Percentiles rank a stretch among this genome's conserved stretches.
These are phyloP conservation scores for Dactylellina drechsleri DNA, from an alignment of 2,329 filamentous ascomycete genomes.

Conservation along the genomic window DNA sequence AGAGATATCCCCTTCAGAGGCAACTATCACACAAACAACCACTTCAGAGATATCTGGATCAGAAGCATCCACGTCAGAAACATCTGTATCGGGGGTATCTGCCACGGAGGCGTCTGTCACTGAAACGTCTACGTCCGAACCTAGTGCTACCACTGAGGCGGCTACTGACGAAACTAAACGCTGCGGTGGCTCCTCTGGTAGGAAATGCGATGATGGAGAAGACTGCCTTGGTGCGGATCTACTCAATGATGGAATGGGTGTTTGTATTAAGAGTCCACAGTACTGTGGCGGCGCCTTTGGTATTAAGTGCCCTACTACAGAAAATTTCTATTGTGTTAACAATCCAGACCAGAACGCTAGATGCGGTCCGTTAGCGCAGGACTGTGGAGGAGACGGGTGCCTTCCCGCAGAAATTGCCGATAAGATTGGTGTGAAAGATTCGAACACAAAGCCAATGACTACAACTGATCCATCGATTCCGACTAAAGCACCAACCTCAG, in stretches of 20 bases:
- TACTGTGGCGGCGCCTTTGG: conserved; percentile 4
- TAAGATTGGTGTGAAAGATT: too few species aligned
- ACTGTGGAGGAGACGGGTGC: conserved; percentile 2
- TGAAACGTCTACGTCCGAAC: too few species aligned
- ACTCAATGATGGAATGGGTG: conserved; percentile 2
- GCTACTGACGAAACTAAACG: conserved; percentile 2
- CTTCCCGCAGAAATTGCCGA: conserved; percentile 4
- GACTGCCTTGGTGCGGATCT: conserved; percentile 2
- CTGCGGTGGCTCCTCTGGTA: conserved; percentile 3
- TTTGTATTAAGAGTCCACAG: background rate
- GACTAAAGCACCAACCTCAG: too few species aligned
- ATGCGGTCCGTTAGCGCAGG: background rate
- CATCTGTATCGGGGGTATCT: too few species aligned
- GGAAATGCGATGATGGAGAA: conserved; percentile 5
- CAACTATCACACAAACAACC: too few species aligned
- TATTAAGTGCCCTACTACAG: conserved; percentile 3
- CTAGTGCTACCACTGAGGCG: too few species aligned
- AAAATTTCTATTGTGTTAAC: background rate
- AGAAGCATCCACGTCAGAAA: too few species aligned
- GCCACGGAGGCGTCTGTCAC: too few species aligned
- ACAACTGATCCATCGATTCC: too few species aligned
- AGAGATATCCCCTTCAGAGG: too few species aligned
- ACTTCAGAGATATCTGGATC: too few species aligned
- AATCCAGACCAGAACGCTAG: conserved; percentile 3
- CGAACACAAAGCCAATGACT: too few species aligned